Conservation (phyloP, 148 eudicot genomes). For the Selenicereus undatus region DNA sequence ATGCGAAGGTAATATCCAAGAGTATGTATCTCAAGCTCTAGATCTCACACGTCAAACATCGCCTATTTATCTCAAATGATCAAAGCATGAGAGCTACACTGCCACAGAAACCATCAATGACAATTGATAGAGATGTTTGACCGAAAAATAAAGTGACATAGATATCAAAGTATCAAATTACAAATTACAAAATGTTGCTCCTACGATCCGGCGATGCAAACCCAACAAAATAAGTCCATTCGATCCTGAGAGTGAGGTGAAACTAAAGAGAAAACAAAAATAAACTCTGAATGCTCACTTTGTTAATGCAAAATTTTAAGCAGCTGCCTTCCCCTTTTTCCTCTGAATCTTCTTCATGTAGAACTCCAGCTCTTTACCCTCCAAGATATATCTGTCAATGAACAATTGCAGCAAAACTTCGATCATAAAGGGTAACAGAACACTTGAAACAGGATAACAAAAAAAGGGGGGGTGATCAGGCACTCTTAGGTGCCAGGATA, state of each 20-base stretch:
- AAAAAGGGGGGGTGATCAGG: not conserved
- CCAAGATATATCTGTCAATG: constrained; percentile 52
- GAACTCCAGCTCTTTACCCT: constrained; percentile 74
- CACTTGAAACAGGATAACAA: not conserved
- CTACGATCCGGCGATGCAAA: constrained; percentile 8
- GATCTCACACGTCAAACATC: too few relatives aligned
- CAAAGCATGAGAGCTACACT: not conserved
- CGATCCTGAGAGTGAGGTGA: constrained; percentile 4
- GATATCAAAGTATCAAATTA: constrained; percentile 8
- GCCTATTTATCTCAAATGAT: too few relatives aligned
- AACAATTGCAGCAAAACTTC: not conserved
- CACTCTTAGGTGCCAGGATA: too few relatives aligned
- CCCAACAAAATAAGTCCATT: constrained; percentile 12
- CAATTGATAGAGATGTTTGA: not conserved
- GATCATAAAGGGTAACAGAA: not conserved
- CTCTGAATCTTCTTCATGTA: constrained; percentile 78
- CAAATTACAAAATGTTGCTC: constrained; percentile 16
- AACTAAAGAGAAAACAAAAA: not conserved
- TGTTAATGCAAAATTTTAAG: constrained; percentile 27
- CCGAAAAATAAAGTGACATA: not conserved
- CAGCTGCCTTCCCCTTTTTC: constrained; percentile 71
- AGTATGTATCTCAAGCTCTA: too few relatives aligned
- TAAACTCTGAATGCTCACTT: not conserved
- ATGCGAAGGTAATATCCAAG: too few relatives aligned
- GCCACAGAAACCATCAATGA: not conserved